These are phyloP conservation scores for Fusarium tricinctum DNA, from an alignment of 2,329 filamentous ascomycete species.

Conservation along the genomic window DNA sequence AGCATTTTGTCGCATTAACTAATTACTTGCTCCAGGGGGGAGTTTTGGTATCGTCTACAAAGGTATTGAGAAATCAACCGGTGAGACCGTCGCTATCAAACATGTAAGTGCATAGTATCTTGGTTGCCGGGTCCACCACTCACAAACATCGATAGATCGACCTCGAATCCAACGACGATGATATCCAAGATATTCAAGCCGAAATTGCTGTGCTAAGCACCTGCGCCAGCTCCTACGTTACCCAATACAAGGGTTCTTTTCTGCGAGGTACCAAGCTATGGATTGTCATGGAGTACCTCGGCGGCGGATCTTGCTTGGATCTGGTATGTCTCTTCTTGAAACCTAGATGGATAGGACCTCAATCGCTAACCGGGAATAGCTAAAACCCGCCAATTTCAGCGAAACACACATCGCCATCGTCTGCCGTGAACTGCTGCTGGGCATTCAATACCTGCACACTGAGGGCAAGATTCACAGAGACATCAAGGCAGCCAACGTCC, in stretches of 20 bases:
- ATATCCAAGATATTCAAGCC: slow-evolving; percentile 97
- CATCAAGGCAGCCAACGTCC: slow-evolving; percentile 95
- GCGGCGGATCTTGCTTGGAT: slow-evolving; percentile 94
- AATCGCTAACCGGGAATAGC: slow-evolving; percentile 61
- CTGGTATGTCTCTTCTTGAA: slow-evolving; percentile 69
- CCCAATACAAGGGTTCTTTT: slow-evolving; percentile 96
- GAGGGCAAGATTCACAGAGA: slow-evolving; percentile 97
- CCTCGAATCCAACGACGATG: slow-evolving; percentile 97
- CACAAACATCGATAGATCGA: slow-evolving; percentile 78
- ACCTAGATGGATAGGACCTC: slow-evolving; percentile 4
- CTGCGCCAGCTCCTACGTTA: slow-evolving; percentile 93
- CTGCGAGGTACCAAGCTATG: slow-evolving; percentile 96
- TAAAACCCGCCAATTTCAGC: slow-evolving; percentile 90
- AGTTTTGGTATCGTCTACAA: slow-evolving; percentile 99
- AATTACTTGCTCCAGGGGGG: slow-evolving; percentile 73
- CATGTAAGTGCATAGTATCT: slow-evolving; percentile 72
- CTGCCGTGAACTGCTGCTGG: slow-evolving; percentile 89
- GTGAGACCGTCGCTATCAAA: slow-evolving; percentile 96
- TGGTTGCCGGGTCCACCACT: slow-evolving; percentile 35
- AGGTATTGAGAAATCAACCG: slow-evolving; percentile 89
- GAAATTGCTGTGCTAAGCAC: slow-evolving; percentile 96
- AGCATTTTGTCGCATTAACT: slow-evolving; percentile 15
- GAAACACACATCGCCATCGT: slow-evolving; percentile 95
- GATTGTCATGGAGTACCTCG: slow-evolving; percentile 99
- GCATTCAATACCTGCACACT: slow-evolving; percentile 91